Evolutionary conservation across 2,329 filamentous ascomycete species (phyloP).

Genomic region (Reticulascus tulasneorum): DNA sequence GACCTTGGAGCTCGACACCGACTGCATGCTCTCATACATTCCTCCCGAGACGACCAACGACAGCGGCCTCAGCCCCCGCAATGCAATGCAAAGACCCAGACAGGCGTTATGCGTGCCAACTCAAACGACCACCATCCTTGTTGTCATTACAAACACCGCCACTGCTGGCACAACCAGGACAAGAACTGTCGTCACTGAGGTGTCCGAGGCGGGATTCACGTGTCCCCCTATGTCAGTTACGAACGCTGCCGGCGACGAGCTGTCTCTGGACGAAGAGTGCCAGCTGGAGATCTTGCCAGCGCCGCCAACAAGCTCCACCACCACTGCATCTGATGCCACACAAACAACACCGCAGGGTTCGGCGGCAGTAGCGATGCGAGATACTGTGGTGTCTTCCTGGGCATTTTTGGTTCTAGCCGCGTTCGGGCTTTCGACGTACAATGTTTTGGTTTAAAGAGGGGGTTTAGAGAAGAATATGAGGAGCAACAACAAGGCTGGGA

Average conservation of each 20-base stretch:
- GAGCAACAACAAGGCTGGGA: too few relatives aligned
- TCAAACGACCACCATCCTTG: not conserved
- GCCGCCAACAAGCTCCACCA: too few relatives aligned
- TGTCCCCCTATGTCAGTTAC: not conserved
- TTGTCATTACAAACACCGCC: not conserved
- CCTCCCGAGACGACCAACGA: not conserved
- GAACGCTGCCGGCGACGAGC: not conserved
- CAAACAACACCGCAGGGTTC: too few relatives aligned
- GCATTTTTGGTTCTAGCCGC: too few relatives aligned
- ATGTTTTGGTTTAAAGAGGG: too few relatives aligned
- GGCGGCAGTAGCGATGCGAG: too few relatives aligned
- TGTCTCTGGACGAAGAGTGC: not conserved
- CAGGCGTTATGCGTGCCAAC: not conserved
- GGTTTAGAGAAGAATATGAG: too few relatives aligned
- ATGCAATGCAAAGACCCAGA: not conserved
- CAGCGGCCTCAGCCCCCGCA: not conserved
- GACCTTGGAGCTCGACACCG: not conserved
- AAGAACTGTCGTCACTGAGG: not conserved
- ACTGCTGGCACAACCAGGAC: not conserved
- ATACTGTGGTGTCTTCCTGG: too few relatives aligned
- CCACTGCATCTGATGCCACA: too few relatives aligned
- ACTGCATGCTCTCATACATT: not conserved
- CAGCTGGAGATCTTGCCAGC: too few relatives aligned
- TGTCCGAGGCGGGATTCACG: not conserved
- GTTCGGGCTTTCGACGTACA: too few relatives aligned